Conservation (phyloP, 139 green algal genomes). For the Coccomyxa sp. region DNA sequence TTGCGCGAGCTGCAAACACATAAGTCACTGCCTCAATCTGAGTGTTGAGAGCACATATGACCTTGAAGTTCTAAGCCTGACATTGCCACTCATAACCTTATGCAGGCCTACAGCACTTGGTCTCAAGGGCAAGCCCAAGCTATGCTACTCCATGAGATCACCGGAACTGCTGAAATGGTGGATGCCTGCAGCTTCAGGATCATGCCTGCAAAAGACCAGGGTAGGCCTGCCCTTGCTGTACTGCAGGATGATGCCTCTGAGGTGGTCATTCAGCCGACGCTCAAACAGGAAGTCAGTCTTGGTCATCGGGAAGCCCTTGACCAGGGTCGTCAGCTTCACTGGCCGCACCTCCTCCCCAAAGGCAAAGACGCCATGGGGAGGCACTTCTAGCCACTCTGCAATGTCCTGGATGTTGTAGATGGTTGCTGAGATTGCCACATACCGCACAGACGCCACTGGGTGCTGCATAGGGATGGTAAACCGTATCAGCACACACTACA, state of each 20-base stretch:
- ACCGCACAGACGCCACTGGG: slow-evolving; percentile 64
- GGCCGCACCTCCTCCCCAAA: slow-evolving; percentile 90
- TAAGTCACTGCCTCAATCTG: too few species aligned
- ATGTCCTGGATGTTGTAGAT: slow-evolving; percentile 80
- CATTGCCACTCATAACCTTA: too few species aligned
- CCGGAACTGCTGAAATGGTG: background rate
- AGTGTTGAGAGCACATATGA: too few species aligned
- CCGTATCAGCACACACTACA: background rate
- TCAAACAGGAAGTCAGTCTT: slow-evolving; percentile 73
- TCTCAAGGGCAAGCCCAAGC: background rate
- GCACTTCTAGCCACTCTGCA: slow-evolving; percentile 61
- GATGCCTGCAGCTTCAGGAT: background rate
- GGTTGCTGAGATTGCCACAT: slow-evolving; percentile 81
- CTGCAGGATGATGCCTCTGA: slow-evolving; percentile 66
- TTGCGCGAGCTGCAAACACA: slow-evolving; percentile 68
- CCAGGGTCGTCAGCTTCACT: slow-evolving; percentile 71
- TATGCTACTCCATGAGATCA: background rate
- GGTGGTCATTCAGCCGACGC: slow-evolving; percentile 63
- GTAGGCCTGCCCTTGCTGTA: slow-evolving; percentile 67
- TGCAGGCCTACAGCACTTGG: background rate
- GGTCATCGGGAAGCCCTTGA: slow-evolving; percentile 59
- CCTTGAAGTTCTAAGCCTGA: too few species aligned
- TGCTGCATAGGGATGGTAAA: slow-evolving; percentile 28
- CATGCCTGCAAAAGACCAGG: slow-evolving; percentile 88
- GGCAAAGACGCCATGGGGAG: slow-evolving; percentile 31